phyloP scores from a whole-genome alignment of 768 basidiomycete species.

The Tylopilus vinaceipallidus region DNA sequence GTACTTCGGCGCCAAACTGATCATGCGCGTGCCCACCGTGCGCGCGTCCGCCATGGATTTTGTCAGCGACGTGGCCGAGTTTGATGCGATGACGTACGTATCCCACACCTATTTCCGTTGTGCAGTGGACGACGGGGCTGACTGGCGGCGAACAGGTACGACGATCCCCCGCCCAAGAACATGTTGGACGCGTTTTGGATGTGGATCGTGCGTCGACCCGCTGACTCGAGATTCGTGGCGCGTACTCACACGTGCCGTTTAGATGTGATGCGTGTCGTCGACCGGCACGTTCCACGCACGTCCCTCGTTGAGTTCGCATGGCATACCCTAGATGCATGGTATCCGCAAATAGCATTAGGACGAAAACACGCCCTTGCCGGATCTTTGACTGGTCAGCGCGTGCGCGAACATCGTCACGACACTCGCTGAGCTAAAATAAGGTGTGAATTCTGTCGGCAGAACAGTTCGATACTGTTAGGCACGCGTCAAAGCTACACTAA shows the following conservation, averaged over 20 bases:
- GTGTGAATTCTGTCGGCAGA: too few species aligned
- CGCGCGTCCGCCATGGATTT: conserved; percentile 28
- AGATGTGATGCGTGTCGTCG: background rate
- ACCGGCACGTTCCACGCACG: background rate
- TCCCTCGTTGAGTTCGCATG: too few species aligned
- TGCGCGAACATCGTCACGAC: too few species aligned
- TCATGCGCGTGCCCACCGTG: conserved; percentile 10
- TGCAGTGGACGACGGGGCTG: background rate
- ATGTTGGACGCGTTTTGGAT: conserved; percentile 25
- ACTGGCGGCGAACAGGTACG: conserved; percentile 13
- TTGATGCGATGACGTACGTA: conserved; percentile 29
- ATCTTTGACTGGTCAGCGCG: too few species aligned
- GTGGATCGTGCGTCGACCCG: conserved; percentile 24
- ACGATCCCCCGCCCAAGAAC: conserved; percentile 30
- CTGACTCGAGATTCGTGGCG: background rate
- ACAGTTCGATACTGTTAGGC: too few species aligned
- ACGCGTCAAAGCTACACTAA: too few species aligned
- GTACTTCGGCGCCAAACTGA: conserved; percentile 32
- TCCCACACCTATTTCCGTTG: too few species aligned
- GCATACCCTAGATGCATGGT: too few species aligned
- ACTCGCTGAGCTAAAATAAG: too few species aligned
- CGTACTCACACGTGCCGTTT: background rate
- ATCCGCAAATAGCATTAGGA: too few species aligned
- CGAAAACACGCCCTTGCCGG: too few species aligned
- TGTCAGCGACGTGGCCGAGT: conserved; percentile 21